A percentile compares a stretch with the other conserved stretches of the same genome.
phyloP scores from a whole-genome alignment of 176 grass and related monocot species.

The Oryza nivara region DNA sequence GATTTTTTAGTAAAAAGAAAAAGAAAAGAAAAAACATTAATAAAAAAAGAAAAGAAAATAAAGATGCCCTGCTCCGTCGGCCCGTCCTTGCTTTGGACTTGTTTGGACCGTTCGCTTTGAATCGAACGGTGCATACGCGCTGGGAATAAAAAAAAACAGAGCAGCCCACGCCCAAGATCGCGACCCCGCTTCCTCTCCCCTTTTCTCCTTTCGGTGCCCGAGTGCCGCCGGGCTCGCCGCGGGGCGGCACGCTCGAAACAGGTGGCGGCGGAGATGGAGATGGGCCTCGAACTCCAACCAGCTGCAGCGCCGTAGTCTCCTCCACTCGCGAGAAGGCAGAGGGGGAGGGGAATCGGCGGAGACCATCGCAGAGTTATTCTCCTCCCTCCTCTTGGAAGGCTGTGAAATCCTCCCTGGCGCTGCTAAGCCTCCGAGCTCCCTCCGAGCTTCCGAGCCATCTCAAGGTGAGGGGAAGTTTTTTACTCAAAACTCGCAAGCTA shows the following conservation, averaged over 20 bases:
- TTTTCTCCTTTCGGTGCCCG: neutral
- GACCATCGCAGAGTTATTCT: neutral
- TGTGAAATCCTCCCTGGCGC: neutral
- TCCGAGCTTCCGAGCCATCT: neutral
- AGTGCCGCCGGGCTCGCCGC: neutral
- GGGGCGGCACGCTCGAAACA: conserved; percentile 10
- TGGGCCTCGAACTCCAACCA: conserved; percentile 4
- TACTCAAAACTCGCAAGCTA: neutral
- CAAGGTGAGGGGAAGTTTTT: conserved; percentile 10
- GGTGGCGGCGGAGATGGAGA: neutral
- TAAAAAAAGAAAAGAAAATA: neutral
- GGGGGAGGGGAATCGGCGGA: neutral
- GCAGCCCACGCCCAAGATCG: too few relatives aligned
- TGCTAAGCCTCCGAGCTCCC: neutral
- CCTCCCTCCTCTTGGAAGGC: neutral
- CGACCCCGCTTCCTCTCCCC: too few relatives aligned
- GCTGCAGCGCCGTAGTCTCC: conserved; percentile 25
- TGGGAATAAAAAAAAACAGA: neutral
- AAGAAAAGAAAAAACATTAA: too few relatives aligned
- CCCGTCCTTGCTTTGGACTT: too few relatives aligned
- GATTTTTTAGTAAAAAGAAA: too few relatives aligned
- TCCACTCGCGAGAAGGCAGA: neutral
- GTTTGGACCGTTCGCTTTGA: neutral
- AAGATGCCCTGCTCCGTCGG: neutral
- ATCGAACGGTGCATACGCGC: neutral